phyloP scores from a whole-genome alignment of 371 early-diverging fungal genomes.

The Mortierella sp. region DNA sequence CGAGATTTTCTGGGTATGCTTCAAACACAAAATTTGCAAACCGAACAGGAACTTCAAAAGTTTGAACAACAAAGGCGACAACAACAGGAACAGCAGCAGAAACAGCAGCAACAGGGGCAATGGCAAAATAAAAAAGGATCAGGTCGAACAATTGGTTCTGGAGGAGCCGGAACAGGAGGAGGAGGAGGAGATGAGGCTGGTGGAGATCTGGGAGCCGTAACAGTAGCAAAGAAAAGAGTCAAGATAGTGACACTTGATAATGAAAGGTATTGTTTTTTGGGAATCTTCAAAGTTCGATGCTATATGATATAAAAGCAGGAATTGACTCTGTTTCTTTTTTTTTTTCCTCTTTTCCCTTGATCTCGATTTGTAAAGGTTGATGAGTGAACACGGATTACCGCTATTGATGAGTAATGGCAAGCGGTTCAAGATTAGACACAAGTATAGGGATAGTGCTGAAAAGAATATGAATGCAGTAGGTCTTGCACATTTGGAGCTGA shows the following conservation, averaged over 20 bases:
- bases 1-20: slow-evolving; percentile 34
- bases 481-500: neutral
- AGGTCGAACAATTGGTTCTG: slow-evolving; percentile 32
- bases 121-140: neutral
- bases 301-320: too few species aligned
- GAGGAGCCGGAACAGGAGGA: neutral
- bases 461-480: slow-evolving; percentile 44
- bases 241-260: slow-evolving; percentile 33
- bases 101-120: slow-evolving; percentile 13
- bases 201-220: slow-evolving; percentile 30
- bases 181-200: slow-evolving; percentile 11
- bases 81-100: slow-evolving; percentile 14
- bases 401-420: slow-evolving; percentile 26
- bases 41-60: slow-evolving; percentile 6
- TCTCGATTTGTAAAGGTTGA: slow-evolving; percentile 2
- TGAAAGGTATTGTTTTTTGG: slow-evolving; percentile 20
- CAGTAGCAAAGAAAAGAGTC: slow-evolving; percentile 31
- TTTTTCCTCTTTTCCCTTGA: neutral
- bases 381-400: slow-evolving; percentile 33
- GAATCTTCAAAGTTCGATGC: too few species aligned
- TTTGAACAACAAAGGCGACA: slow-evolving; percentile 17
- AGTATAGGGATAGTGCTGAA: slow-evolving; percentile 25
- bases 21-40: slow-evolving; percentile 3
- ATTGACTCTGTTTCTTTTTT: too few species aligned
- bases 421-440: slow-evolving; percentile 38